phyloP scores from a whole-genome alignment of 805 yeast species.

The Yamadazyma olivae region DNA sequence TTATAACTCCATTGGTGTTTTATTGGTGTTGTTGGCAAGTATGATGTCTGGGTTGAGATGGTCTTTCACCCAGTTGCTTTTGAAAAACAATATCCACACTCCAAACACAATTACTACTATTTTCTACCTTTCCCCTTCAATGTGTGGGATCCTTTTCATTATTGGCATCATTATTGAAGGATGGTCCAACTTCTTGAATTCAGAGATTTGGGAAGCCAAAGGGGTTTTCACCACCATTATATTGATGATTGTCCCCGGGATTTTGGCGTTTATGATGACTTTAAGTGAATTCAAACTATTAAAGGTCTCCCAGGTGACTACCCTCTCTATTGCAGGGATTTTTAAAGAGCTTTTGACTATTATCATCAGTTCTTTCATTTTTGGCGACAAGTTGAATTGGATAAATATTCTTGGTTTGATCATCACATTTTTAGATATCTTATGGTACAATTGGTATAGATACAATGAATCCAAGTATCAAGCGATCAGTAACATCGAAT shows the following conservation, averaged over 20 bases:
- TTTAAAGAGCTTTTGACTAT: conserved; percentile 90
- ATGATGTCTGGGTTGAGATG: conserved; percentile 88
- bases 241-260: conserved; percentile 74
- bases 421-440: conserved; percentile 73
- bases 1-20: conserved; percentile 52
- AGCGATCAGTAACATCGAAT: background rate
- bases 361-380: conserved; percentile 60
- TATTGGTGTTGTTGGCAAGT: conserved; percentile 73
- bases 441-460: conserved; percentile 77
- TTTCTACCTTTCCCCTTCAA: conserved; percentile 78
- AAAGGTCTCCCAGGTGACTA: conserved; percentile 77
- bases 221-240: conserved; percentile 55
- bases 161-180: conserved; percentile 75
- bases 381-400: conserved; percentile 67
- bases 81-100: conserved; percentile 49
- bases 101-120: conserved; percentile 83
- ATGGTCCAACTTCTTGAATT: conserved; percentile 44
- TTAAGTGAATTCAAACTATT: conserved; percentile 81
- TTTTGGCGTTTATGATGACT: conserved; percentile 87
- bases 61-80: conserved; percentile 87
- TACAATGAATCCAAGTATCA: conserved; percentile 12
- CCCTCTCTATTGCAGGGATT: conserved; percentile 87
- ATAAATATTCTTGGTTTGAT: conserved; percentile 72
- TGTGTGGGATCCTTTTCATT: conserved; percentile 60
- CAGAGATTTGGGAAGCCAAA: conserved; percentile 63